Conservation (phyloP, 1,284 basidiomycete genomes). For the Pisolithus thermaeus region DNA sequence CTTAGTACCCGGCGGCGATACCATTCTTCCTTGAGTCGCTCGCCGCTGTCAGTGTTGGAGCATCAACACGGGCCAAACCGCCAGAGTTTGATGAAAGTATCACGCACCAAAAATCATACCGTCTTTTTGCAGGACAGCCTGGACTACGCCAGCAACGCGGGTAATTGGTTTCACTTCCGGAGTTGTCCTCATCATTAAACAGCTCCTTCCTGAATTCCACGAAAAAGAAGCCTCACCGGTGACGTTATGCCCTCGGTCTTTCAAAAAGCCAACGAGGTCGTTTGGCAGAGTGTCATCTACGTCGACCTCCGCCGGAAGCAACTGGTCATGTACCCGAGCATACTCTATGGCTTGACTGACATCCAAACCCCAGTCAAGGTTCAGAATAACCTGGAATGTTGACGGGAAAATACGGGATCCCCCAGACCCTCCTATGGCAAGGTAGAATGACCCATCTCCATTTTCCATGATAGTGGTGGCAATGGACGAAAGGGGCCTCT, state of each 20-base stretch:
- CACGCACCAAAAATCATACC: constrained; percentile 55
- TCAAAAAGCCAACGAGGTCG: constrained; percentile 51
- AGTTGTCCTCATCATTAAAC: constrained; percentile 6
- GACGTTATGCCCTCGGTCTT: constrained; percentile 66
- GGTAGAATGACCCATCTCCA: constrained; percentile 61
- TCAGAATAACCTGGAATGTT: constrained; percentile 77
- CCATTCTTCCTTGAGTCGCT: constrained; percentile 84
- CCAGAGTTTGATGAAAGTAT: constrained; percentile 1
- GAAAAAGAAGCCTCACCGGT: constrained; percentile 39
- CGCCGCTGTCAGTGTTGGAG: constrained; percentile 45
- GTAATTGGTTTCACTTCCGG: constrained; percentile 30
- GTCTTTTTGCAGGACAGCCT: constrained; percentile 57
- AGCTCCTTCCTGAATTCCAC: not conserved
- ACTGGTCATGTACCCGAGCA: constrained; percentile 89
- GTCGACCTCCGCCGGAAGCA: constrained; percentile 64
- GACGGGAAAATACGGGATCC: constrained; percentile 85
- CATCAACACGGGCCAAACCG: constrained; percentile 6
- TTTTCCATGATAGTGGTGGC: constrained; percentile 77
- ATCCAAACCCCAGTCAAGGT: constrained; percentile 80
- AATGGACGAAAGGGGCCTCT: constrained; percentile 85
- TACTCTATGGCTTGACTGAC: constrained; percentile 77
- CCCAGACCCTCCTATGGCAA: constrained; percentile 80
- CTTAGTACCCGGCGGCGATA: constrained; percentile 71
- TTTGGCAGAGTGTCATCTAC: constrained; percentile 59
- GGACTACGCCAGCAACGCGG: constrained; percentile 63